phyloP scores from a whole-genome alignment of 1,284 basidiomycete species.

The Ganoderma sinense region DNA sequence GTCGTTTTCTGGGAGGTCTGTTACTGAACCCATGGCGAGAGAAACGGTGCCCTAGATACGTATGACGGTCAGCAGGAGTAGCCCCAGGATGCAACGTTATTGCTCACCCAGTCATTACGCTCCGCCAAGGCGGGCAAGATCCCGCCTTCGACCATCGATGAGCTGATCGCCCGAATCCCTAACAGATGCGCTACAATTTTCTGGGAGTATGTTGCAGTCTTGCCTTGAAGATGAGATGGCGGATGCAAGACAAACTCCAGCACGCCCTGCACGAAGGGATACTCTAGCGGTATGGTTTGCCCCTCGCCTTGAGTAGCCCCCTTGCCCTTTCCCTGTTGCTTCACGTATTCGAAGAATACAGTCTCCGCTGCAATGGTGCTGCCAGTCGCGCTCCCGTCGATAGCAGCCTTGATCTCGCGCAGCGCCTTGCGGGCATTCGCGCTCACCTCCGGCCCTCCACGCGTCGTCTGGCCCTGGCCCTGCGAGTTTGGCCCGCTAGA shows the following conservation, averaged over 20 bases:
- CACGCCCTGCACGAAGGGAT: conserved; percentile 65
- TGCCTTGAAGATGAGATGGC: conserved; percentile 35
- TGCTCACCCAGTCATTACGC: conserved; percentile 71
- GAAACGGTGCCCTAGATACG: conserved; percentile 57
- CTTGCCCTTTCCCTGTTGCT: conserved; percentile 37
- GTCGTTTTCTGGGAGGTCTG: conserved; percentile 69
- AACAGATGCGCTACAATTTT: conserved; percentile 65
- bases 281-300: conserved; percentile 41
- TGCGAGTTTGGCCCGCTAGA: not conserved
- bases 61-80: not conserved
- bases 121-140: conserved; percentile 57
- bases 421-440: conserved; percentile 46
- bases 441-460: conserved; percentile 35
- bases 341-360: conserved; percentile 60
- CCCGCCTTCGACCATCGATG: conserved; percentile 65
- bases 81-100: not conserved
- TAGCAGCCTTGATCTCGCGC: conserved; percentile 40
- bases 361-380: conserved; percentile 47
- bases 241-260: conserved; percentile 51
- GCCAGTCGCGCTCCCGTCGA: conserved; percentile 23
- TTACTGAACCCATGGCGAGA: conserved; percentile 58
- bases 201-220: conserved; percentile 48
- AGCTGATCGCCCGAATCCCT: conserved; percentile 57
- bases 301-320: conserved; percentile 10
- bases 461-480: conserved; percentile 11